Base-by-base conservation (phyloP, 2,329 filamentous ascomycete species). In the Pseudogymnoascus sp. region DNA sequence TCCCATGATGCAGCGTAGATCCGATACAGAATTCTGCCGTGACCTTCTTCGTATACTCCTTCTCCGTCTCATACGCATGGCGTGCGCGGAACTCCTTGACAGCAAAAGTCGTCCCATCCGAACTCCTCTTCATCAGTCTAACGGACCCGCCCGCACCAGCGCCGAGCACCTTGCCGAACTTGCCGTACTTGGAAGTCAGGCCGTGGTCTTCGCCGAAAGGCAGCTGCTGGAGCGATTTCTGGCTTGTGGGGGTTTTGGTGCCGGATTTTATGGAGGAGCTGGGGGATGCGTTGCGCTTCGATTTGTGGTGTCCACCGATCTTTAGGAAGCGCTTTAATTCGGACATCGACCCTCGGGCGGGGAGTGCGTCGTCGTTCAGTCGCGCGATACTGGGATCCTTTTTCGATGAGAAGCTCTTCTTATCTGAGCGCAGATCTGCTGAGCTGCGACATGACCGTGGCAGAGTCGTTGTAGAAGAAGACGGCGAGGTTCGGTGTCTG, bases 21-120 rank as follows among this genome's bases (percentile, higher is more conserved):
- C 95, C 95, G 69, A 99, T 93, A 73, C 95, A 99, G 75, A 99
- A 99, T 73, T 99, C 95, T 2, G 95, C 93, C 0, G 95, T 99
- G 57, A 99, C 86, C 75, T 99, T 99, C 77, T 99, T 99, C 69
- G 92, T 91, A 72, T 99, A 99, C 69, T 97, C 95, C 71, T 90
- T 91, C 73, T 97, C 90, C 1, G 88, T 91, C 76, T 99, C 95
- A 76, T 97, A 96, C 0, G 89, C 87, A 76, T 99, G 93, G 36
- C 91, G 86, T 63, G 93, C 87, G 62, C 95, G 83, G 77, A 99
- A 99, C 73, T 99, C 93, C 76, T 99, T 99, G 62, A 97, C 95
- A 1, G 95, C 95, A 75, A 99, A 99, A 0, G 96, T 95, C 5
- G 91, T 91, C 26, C 89, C 89, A 72, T 99, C 95, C 67, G 91